Evolutionary conservation across 306 rosid species (phyloP).

Genomic region (Malus sieversii): DNA sequence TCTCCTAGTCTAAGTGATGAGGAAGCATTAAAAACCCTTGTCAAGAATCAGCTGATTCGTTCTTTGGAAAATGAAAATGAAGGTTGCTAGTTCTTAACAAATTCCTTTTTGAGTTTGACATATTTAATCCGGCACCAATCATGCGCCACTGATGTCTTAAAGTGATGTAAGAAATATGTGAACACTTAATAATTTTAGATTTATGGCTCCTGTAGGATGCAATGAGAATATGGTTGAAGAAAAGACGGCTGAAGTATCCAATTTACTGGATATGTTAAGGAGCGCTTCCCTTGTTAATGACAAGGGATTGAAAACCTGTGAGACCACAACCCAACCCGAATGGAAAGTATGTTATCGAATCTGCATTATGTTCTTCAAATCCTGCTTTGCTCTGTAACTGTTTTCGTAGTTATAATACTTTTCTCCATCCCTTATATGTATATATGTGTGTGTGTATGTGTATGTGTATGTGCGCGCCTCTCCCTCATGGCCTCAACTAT

Average conservation of each 20-base stretch:
- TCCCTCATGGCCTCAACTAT: neutral
- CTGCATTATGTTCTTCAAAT: conserved; percentile 6
- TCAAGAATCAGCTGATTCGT: conserved; percentile 47
- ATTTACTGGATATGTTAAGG: conserved; percentile 82
- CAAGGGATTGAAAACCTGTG: conserved; percentile 21
- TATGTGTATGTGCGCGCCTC: neutral
- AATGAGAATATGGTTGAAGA: conserved; percentile 38
- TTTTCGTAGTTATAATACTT: neutral
- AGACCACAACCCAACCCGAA: conserved; percentile 34
- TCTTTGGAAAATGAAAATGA: conserved; percentile 34
- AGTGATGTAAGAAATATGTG: neutral
- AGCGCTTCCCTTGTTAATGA: conserved; percentile 45
- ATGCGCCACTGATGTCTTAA: neutral
- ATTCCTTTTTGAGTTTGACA: neutral
- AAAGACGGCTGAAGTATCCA: conserved; percentile 53
- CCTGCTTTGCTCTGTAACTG: conserved; percentile 8
- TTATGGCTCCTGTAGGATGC: conserved; percentile 38
- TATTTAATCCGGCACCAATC: neutral
- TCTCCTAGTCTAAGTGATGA: conserved; percentile 54
- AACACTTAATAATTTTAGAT: neutral
- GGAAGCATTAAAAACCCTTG: conserved; percentile 49
- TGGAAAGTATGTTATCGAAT: conserved; percentile 64
- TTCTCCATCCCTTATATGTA: neutral
- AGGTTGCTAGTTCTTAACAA: conserved; percentile 35
- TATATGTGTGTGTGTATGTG: neutral